phyloP scores from a whole-genome alignment of 352 stramenopile genomes.

The Salisapilia sapeloensis region DNA sequence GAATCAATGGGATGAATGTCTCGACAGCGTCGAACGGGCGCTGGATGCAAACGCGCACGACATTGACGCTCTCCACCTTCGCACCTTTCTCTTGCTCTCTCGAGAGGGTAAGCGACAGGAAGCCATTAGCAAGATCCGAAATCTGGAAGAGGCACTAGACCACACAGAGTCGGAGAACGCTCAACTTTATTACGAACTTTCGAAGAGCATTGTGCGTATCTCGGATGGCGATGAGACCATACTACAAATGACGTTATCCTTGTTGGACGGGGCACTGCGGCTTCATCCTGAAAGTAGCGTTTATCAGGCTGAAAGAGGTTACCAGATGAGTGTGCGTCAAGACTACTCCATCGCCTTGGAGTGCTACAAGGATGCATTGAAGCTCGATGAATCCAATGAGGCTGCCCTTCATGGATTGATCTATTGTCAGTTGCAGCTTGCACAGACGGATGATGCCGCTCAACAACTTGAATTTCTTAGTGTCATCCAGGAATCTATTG shows the following conservation, averaged over 20 bases:
- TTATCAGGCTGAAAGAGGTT: conserved; percentile 60
- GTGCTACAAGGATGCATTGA: conserved; percentile 73
- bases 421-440: conserved; percentile 84
- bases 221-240: conserved; percentile 51
- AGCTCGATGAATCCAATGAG: conserved; percentile 78
- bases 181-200: conserved; percentile 42
- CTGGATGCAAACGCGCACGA: conserved; percentile 44
- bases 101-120: conserved; percentile 37
- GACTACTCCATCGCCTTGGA: conserved; percentile 69
- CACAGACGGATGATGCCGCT: conserved; percentile 75
- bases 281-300: conserved; percentile 36
- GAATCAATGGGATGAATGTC: conserved; percentile 71
- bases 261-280: conserved; percentile 55
- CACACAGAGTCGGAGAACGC: conserved; percentile 53
- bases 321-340: conserved; percentile 53
- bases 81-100: conserved; percentile 48
- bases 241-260: conserved; percentile 40
- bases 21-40: conserved; percentile 59
- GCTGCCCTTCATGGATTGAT: conserved; percentile 81
- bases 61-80: conserved; percentile 51
- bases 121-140: conserved; percentile 28
- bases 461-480: conserved; percentile 87
- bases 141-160: conserved; percentile 50
- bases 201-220: conserved; percentile 35
- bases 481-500: conserved; percentile 81